These are phyloP conservation scores for Kalmanozyma brasiliensis DNA, from an alignment of 1,284 basidiomycete genomes.

Conservation along the genomic window DNA sequence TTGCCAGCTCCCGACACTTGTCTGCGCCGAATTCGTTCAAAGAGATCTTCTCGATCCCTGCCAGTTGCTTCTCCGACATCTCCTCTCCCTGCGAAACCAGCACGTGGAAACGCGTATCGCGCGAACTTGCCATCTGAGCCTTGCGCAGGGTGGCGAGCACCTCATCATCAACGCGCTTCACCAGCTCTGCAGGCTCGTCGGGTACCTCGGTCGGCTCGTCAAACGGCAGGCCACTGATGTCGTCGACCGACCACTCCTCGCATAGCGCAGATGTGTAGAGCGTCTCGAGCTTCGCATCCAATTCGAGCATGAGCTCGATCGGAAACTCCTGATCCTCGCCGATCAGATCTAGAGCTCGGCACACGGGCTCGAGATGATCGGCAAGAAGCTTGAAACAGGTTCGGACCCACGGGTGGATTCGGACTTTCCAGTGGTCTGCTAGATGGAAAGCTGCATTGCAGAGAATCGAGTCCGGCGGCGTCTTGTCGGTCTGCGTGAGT, in stretches of 20 bases:
- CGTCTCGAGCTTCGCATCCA: conserved; percentile 28
- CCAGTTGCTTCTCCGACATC: conserved; percentile 15
- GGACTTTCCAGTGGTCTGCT: conserved; percentile 20
- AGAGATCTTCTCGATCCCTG: conserved; percentile 25
- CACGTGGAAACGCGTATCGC: conserved; percentile 32
- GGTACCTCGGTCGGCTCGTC: conserved; percentile 39
- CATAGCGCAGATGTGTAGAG: conserved; percentile 16
- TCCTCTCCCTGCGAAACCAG: conserved; percentile 12
- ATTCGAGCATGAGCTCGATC: conserved; percentile 31
- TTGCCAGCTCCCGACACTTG: conserved; percentile 16
- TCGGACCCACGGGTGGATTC: conserved; percentile 38
- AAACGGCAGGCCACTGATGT: conserved; percentile 21
- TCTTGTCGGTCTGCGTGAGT: conserved; percentile 25
- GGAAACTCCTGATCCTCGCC: conserved; percentile 21
- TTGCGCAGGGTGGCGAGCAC: conserved; percentile 32
- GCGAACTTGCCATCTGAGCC: conserved; percentile 6
- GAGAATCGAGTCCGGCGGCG: conserved; percentile 13
- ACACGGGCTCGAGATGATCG: conserved; percentile 31
- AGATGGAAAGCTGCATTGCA: conserved; percentile 19
- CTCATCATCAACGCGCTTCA: conserved; percentile 33
- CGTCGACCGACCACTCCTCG: conserved; percentile 23
- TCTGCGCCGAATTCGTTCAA: conserved; percentile 6
- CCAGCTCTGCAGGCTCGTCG: conserved; percentile 22
- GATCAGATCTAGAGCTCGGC: conserved; percentile 27
- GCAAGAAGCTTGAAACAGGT: conserved; percentile 30